Evolutionary conservation across 2,329 filamentous ascomycete species (phyloP).

Genomic region (Phialemonium atrogriseum): DNA sequence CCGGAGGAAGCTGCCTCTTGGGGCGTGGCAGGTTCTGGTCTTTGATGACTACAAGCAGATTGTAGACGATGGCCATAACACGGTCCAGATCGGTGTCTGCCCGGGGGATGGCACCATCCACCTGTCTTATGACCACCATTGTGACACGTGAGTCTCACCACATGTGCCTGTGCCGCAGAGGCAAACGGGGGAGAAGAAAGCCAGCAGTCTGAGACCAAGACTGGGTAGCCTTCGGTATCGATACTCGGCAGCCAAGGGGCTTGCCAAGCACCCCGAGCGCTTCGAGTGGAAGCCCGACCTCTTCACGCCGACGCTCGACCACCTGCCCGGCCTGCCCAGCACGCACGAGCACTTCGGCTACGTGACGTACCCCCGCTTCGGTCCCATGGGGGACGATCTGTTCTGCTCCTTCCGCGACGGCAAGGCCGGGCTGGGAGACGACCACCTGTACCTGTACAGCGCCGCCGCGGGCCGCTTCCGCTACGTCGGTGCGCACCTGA

Average conservation of each 20-base stretch:
- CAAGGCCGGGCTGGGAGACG: slow-evolving; percentile 39
- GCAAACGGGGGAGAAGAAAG: not conserved
- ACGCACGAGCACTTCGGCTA: slow-evolving; percentile 22
- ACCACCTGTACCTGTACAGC: slow-evolving; percentile 37
- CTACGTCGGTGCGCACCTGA: slow-evolving; percentile 30
- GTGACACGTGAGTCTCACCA: slow-evolving; percentile 23
- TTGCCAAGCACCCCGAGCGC: slow-evolving; percentile 21
- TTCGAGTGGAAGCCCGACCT: slow-evolving; percentile 23
- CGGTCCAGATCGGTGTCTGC: slow-evolving; percentile 41
- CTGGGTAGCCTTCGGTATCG: slow-evolving; percentile 26
- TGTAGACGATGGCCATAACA: slow-evolving; percentile 43
- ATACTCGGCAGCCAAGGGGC: slow-evolving; percentile 20
- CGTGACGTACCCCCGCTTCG: slow-evolving; percentile 42
- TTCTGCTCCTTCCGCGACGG: slow-evolving; percentile 42
- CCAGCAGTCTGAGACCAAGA: slow-evolving; percentile 1
- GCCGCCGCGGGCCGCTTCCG: slow-evolving; percentile 24
- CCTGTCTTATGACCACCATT: slow-evolving; percentile 43
- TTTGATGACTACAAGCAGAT: slow-evolving; percentile 42
- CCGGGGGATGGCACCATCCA: slow-evolving; percentile 43
- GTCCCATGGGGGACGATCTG: slow-evolving; percentile 26
- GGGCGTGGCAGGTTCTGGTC: slow-evolving; percentile 34
- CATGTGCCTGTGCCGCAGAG: too few relatives aligned
- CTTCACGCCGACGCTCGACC: slow-evolving; percentile 27
- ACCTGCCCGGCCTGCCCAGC: slow-evolving; percentile 24
- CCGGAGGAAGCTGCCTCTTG: slow-evolving; percentile 30